Conservation (phyloP, 139 green algal species). For the Astrephomene gubernaculifera region DNA sequence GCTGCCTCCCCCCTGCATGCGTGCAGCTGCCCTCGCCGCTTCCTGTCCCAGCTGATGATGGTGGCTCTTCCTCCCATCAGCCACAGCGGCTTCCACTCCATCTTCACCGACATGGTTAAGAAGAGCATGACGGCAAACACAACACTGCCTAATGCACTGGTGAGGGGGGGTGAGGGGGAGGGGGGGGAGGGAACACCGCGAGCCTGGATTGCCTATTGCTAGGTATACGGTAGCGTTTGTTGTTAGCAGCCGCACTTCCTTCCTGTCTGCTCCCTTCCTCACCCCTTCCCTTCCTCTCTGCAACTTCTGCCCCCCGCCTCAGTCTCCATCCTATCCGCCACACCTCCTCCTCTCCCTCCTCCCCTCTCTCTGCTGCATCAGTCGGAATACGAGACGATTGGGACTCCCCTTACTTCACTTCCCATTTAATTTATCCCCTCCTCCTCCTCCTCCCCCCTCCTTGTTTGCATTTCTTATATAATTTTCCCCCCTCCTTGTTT, state of each 20-base stretch:
- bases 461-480: too few relatives aligned
- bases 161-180: neutral
- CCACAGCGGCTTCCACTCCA: conserved; percentile 51
- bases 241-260: too few relatives aligned
- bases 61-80: conserved; percentile 52
- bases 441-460: too few relatives aligned
- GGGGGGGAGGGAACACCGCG: neutral
- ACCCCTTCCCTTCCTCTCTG: neutral
- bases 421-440: too few relatives aligned
- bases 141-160: conserved; percentile 14
- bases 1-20: neutral
- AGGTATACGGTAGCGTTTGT: too few relatives aligned
- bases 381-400: too few relatives aligned
- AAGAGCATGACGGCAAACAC: conserved; percentile 25
- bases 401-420: too few relatives aligned
- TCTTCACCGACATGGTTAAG: conserved; percentile 56
- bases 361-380: too few relatives aligned
- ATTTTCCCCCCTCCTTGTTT: too few relatives aligned
- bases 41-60: conserved; percentile 52
- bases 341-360: neutral
- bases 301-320: neutral
- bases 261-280: neutral
- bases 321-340: neutral
- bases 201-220: too few relatives aligned
- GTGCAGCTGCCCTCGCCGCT: conserved; percentile 37